Evolutionary conservation across 495 filamentous ascomycete genomes (phyloP), one percentile per base, ranked within the genome.

Genomic region (Podospora pseudocomata): DNA sequence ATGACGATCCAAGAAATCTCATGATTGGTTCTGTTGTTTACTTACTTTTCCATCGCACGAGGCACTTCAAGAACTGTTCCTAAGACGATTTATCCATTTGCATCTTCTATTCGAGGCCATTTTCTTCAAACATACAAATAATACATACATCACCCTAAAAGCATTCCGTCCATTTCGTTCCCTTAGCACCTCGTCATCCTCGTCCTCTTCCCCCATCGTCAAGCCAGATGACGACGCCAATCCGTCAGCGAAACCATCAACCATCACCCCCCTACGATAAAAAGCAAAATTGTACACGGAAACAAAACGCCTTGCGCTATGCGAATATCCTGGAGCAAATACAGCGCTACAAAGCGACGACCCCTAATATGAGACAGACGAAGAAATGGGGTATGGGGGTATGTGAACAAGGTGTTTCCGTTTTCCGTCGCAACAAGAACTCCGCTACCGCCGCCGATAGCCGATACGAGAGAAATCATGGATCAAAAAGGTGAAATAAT

Each of bases 221-320:
- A 49, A 13, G 15, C 39, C 39, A 49, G 39, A 49, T 13, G 39
- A 13, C 9, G 39, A 49, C 13, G 9, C 39, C 39, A 13, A 16
- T 11, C 13, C 9, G 9, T 16, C 39, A 11, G 2, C 7, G 15
- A 49, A 49, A 1, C 15, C 39, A 58, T 18, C 16, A 58, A 58
- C n/a, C 16, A 20, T 32, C 26, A 26, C 27, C 27, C 16, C 9
- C 9, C 9, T 62, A 0, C 23, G 3, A 34, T 13, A 56, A 55
- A 66, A 68, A 56, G 18, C 59, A 0, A 39, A 23, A 23, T 67
- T 72, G 57, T 53, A 68, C 56, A 39, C 60, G 70, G 67, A 68
- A 57, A 68, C 53, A 63, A 67, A 65, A 71, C 74, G 73, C 74
- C 74, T 54, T 64, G 70, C 70, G 74, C 74, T 76, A 75, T 76